Base-by-base conservation (phyloP, 768 basidiomycete species). In the Calocera viscosa region DNA sequence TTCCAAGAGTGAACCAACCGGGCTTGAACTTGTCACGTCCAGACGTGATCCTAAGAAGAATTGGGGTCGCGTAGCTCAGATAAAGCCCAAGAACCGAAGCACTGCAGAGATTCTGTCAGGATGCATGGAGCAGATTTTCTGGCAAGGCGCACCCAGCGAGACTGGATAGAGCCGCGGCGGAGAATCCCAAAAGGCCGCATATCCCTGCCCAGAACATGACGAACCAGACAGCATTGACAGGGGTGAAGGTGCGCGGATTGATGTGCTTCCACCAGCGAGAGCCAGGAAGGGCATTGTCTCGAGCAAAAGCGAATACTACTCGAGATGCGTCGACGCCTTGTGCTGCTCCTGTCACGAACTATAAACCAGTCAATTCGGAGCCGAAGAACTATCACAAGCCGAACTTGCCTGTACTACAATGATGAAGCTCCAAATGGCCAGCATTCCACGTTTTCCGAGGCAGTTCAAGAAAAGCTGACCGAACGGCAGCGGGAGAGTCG, bases 201-300 rank as follows among this genome's bases (percentile, higher is more conserved):
- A 89, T 69, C 1, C 77, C 83, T 8, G 87, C 74, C 43, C 76
- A 72, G 35, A 75, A 73, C 76, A 88, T 86, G 28, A 88, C 87
- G 49, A 89, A 78, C 88, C 87, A 89, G 3, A 87, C 88, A 1
- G 87, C 87, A 68, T 88, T 84, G 14, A 88, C 86, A 0, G 87
- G 87, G 5, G 88, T 89, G 71, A 83, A 83, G 0, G 87, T 87
- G 69, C 73, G 72, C 3, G 66, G 72, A 68, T 86, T 86, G 65
- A 89, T 81, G 65, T 74, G 77, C 71, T 87, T 87, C 87, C 86
- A 87, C 79, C 80, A 85, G 28, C 80, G 80, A 38, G 88, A 88
- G 3, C 87, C 87, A 7, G 87, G 88, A 12, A 89, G 80, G 5
- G 87, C 87, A 66, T 87, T 83, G 70, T 89, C 88, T 39, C 87